These are phyloP conservation scores for Dentipellis fragilis DNA, from an alignment of 768 basidiomycete genomes.

Conservation along the genomic window DNA sequence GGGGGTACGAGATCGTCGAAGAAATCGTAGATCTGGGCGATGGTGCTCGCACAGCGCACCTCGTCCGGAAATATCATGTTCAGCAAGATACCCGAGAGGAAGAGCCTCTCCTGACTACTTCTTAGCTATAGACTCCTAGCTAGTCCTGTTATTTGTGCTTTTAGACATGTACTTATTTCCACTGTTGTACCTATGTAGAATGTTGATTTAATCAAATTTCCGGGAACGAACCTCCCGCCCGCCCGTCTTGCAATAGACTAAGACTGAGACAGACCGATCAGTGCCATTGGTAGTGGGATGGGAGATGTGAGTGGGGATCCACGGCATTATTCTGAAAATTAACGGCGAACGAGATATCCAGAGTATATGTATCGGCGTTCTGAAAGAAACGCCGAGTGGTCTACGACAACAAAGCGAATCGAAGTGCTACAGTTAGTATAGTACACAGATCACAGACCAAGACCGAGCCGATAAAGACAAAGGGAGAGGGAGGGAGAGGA, in stretches of 20 bases:
- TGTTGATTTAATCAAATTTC: no score
- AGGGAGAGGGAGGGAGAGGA: no score
- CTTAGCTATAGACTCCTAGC: neutral
- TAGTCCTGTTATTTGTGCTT: neutral
- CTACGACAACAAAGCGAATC: no score
- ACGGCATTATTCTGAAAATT: no score
- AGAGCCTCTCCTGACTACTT: constrained; percentile 14
- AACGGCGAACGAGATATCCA: no score
- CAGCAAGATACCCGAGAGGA: neutral
- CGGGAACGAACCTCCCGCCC: no score
- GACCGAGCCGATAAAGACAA: neutral
- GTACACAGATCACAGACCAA: neutral
- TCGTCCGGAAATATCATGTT: constrained; percentile 6
- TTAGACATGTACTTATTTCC: neutral
- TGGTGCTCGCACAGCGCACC: constrained; percentile 10
- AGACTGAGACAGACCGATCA: no score
- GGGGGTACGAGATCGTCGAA: constrained; percentile 36
- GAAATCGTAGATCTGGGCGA: constrained; percentile 19
- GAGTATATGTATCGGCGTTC: no score
- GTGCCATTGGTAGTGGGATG: no score
- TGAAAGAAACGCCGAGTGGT: no score
- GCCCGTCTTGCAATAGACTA: no score
- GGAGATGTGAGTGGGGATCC: no score
- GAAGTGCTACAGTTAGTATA: neutral
- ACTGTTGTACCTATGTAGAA: neutral